These are phyloP conservation scores for Amphicarpaea edgeworthii DNA, from an alignment of 306 rosid species.

Conservation along the genomic window DNA sequence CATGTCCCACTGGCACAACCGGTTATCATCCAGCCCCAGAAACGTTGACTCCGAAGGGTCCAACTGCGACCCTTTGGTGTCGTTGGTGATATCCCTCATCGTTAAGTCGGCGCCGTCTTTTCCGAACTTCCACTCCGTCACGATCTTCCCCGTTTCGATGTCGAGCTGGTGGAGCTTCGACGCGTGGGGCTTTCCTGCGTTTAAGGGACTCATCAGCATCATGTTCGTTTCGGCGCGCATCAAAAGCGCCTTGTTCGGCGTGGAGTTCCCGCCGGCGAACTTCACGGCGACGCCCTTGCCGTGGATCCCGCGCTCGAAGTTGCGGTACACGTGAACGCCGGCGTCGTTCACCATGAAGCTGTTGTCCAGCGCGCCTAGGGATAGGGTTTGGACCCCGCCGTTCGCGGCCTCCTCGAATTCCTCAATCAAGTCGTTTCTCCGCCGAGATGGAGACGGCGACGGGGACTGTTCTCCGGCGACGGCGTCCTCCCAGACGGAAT, in stretches of 20 bases:
- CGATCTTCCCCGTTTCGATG: conserved; percentile 83
- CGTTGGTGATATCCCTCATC: conserved; percentile 87
- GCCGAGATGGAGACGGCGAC: conserved; percentile 49
- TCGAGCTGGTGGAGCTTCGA: conserved; percentile 79
- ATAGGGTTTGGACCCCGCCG: conserved; percentile 85
- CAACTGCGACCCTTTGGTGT: conserved; percentile 81
- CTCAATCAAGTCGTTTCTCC: conserved; percentile 64
- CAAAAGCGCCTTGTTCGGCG: conserved; percentile 75
- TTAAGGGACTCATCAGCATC: conserved; percentile 86
- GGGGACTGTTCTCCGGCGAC: conserved; percentile 61
- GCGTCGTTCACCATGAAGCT: conserved; percentile 79
- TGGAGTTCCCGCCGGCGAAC: conserved; percentile 53
- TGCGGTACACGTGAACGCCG: conserved; percentile 83
- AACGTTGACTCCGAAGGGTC: conserved; percentile 91
- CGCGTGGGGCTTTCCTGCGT: conserved; percentile 72
- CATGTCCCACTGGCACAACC: conserved; percentile 96
- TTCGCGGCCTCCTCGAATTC: conserved; percentile 89
- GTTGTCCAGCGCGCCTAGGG: conserved; percentile 83
- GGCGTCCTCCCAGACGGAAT: conserved; percentile 84
- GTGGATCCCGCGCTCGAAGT: conserved; percentile 75
- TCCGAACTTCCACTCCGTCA: conserved; percentile 88
- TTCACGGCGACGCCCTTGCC: conserved; percentile 82
- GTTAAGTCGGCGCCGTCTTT: conserved; percentile 85
- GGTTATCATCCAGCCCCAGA: conserved; percentile 93
- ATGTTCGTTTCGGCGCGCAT: conserved; percentile 90